Conservation (phyloP, 2,329 filamentous ascomycete genomes). For the Penicillium expansum region DNA sequence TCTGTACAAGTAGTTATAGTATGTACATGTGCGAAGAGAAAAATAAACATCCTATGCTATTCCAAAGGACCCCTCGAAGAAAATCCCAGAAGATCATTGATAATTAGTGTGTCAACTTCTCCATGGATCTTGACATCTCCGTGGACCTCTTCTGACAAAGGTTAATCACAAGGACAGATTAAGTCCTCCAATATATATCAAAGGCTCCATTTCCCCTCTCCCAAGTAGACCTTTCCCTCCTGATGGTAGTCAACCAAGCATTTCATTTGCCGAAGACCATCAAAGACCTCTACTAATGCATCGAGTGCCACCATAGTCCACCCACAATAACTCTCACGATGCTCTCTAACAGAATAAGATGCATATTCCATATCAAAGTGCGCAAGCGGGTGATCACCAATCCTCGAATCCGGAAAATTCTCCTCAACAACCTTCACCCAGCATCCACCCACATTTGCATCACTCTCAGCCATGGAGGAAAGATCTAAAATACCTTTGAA, state of each 20-base stretch:
- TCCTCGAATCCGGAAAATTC: slow-evolving; percentile 27
- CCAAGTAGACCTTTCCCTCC: slow-evolving; percentile 24
- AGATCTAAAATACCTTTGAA: slow-evolving; percentile 16
- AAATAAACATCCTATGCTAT: too few species aligned
- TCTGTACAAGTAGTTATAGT: too few species aligned
- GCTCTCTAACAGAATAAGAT: not conserved
- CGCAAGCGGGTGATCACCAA: slow-evolving; percentile 14
- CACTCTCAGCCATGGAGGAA: slow-evolving; percentile 10
- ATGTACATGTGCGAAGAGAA: too few species aligned
- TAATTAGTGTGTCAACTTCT: too few species aligned
- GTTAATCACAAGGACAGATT: not conserved
- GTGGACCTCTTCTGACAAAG: too few species aligned
- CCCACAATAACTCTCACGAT: slow-evolving; percentile 20
- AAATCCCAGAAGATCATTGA: too few species aligned
- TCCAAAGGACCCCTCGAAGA: too few species aligned
- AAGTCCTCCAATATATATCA: not conserved
- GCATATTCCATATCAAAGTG: not conserved
- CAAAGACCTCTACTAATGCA: slow-evolving; percentile 28
- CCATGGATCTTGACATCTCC: too few species aligned
- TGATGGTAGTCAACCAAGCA: slow-evolving; percentile 26
- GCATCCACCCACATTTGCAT: slow-evolving; percentile 14
- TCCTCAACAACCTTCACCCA: slow-evolving; percentile 32
- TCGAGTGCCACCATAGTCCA: slow-evolving; percentile 27
- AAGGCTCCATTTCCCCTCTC: slow-evolving; percentile 23
- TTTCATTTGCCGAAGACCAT: slow-evolving; percentile 26